Conservation (phyloP, 1,284 basidiomycete genomes). For the Ganoderma meredithae region DNA sequence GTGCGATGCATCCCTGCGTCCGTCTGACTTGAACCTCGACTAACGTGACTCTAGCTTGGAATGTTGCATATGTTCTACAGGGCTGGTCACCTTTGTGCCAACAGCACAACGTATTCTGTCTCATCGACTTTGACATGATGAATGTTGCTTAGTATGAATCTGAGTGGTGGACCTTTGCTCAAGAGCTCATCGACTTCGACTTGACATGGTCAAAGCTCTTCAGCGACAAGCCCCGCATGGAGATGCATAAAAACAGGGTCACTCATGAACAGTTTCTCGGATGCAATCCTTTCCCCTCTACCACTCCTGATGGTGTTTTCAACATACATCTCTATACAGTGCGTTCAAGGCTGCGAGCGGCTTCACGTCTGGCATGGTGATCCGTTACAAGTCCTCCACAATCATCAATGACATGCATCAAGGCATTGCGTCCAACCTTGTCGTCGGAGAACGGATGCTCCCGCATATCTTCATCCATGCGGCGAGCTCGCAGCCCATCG, state of each 20-base stretch:
- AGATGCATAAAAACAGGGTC: constrained; percentile 63
- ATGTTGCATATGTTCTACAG: constrained; percentile 74
- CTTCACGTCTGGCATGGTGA: constrained; percentile 70
- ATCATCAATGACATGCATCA: constrained; percentile 58
- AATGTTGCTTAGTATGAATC: constrained; percentile 62
- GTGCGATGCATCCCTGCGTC: constrained; percentile 8
- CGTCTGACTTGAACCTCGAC: too few relatives aligned
- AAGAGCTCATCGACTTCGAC: constrained; percentile 85
- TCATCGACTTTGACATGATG: constrained; percentile 44
- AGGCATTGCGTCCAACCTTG: constrained; percentile 52
- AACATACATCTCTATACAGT: constrained; percentile 40
- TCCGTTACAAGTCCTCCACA: constrained; percentile 64
- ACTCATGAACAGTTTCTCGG: constrained; percentile 69
- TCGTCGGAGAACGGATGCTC: constrained; percentile 65
- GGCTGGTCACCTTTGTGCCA: constrained; percentile 67
- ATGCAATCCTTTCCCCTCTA: constrained; percentile 42
- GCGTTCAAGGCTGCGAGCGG: constrained; percentile 65
- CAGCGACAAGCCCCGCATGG: constrained; percentile 74
- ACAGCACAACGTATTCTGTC: constrained; percentile 35
- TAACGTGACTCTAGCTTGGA: constrained; percentile 63
- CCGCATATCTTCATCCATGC: constrained; percentile 69
- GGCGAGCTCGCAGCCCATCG: constrained; percentile 66
- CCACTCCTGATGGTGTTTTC: not conserved
- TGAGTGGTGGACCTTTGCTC: constrained; percentile 77
- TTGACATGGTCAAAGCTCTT: constrained; percentile 77